These are phyloP conservation scores for Ceratobasidium sp. DNA, from an alignment of 1,284 basidiomycete species.

Conservation along the genomic window DNA sequence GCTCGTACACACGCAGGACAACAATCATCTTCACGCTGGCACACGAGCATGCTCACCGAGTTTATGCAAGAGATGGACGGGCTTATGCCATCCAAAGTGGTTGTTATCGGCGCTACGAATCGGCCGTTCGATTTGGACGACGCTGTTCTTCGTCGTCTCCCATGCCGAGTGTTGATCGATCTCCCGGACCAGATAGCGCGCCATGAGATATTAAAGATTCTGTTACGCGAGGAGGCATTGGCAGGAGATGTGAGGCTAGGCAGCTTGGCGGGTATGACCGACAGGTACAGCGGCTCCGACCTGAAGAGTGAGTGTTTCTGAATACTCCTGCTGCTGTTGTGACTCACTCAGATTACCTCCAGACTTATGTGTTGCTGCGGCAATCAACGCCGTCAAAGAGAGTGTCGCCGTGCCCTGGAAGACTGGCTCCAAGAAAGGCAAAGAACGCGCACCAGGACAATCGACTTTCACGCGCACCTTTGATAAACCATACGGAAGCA, in stretches of 20 bases:
- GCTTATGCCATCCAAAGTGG: slow-evolving; percentile 83
- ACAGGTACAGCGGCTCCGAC: slow-evolving; percentile 91
- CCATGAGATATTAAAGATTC: slow-evolving; percentile 84
- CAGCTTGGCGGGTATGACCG: slow-evolving; percentile 78
- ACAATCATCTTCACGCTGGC: slow-evolving; percentile 78
- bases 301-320: slow-evolving; percentile 79
- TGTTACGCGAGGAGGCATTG: slow-evolving; percentile 81
- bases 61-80: slow-evolving; percentile 99
- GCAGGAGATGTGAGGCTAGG: slow-evolving; percentile 75
- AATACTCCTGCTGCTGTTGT: background rate
- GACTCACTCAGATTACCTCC: slow-evolving; percentile 40
- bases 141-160: slow-evolving; percentile 85
- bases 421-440: slow-evolving; percentile 3
- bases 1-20: slow-evolving; percentile 86
- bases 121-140: slow-evolving; percentile 87
- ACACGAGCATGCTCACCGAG: slow-evolving; percentile 87
- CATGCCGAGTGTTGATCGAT: slow-evolving; percentile 86
- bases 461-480: background rate
- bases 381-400: slow-evolving; percentile 90
- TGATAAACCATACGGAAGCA: background rate
- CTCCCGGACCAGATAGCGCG: slow-evolving; percentile 81
- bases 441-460: background rate
- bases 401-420: slow-evolving; percentile 81
- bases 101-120: slow-evolving; percentile 97
- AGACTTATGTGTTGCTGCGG: slow-evolving; percentile 93